Evolutionary conservation across 2,329 filamentous ascomycete genomes (phyloP), one percentile per base, ranked within the genome.

Genomic region (Neocucurbitaria cava): DNA sequence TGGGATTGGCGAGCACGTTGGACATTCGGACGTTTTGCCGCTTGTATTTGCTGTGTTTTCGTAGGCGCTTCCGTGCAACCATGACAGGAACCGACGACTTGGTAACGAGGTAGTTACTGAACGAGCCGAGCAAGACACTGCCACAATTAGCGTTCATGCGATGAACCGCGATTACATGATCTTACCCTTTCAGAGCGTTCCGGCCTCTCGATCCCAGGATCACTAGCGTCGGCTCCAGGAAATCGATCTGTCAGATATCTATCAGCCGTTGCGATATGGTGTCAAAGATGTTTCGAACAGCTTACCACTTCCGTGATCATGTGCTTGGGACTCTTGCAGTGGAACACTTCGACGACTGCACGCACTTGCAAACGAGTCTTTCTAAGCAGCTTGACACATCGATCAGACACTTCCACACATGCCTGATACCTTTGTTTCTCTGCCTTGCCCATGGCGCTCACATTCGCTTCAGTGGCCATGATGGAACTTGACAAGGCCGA

Each of bases 1-100:
- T 83, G 10, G 90, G 89, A 55, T 88, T 89, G 61, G 83, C 85
- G 50, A 96, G 82, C 65, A 96, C 94, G 76, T 96, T 96, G 59
- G 91, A 88, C 61, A 95, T 85, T 54, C 87, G 87, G 56, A 91
- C 79, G 39, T 87, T 85, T 17, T 86, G 83, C 56, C 86, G 85
- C 76, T 89, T 90, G 74, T 89, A 90, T 73, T 94, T 93, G 73
- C 86, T 88, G 78, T 96, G 90, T 76, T 96, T 96, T 44, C 90
- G 84, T 39, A 97, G 82, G 53, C 91, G 89, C 81, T 96, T 97
- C 54, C 95, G 84, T 7, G 95, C 95, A 31, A 98, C 95, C 95
- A 99, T 99, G 56, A 99, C 95, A 0, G 95, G 95, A 15, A 96
- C 92, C 2, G 91, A 96, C 60, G 92, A 96, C 79, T 98, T 98